Evolutionary conservation across 768 basidiomycete species (phyloP), one percentile per base, ranked within the genome.

Genomic region (Tylopilus cervinicoccineus): DNA sequence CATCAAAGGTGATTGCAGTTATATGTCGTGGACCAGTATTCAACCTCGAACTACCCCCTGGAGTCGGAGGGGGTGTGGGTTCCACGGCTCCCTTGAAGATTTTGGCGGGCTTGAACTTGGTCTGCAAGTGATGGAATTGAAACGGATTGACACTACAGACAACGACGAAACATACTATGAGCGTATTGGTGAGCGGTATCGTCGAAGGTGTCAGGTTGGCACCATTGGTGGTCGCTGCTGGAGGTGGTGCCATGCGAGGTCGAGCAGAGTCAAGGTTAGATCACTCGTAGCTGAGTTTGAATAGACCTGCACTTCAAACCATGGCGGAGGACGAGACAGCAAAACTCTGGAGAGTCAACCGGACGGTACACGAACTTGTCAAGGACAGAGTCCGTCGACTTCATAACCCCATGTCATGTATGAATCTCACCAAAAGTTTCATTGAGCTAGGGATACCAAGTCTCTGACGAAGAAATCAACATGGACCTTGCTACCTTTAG

Each of bases 291-390:
- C 82, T 77, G 81, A 82, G 80, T 83, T 80, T 68, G 58, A 81
- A 82, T 69, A 37, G 60, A 61, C 67, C 63, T 56, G 51, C 34
- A 48, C 44, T 46, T 38, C 39, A 58, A 62, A 61, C 69, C 59
- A 86, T 88, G 84, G 72, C 76, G 55, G 86, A 88, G 58, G 87
- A 90, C 71, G 88, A 91, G 67, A 80, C 84, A 52, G 87, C 93
- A 50, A 84, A 84, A 62, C 77, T 98, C 63, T 98, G 93, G 92
- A 88, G 94, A 62, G 93, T 98, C 54, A 93, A 93, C 69, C 74
- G 91, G 60, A 98, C 96, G 41, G 87, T 97, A 36, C 94, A 97
- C 65, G 95, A 99, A 70, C 83, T 99, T 44, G 91, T 94, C 54
- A 82, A 84, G 66, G 95, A 99, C 68, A 82, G 96, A 75, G 96